Percentiles rank a stretch among this genome's conserved stretches.
Conservation (phyloP, 2,329 filamentous ascomycete species). For the Pseudonectria foliicola region DNA sequence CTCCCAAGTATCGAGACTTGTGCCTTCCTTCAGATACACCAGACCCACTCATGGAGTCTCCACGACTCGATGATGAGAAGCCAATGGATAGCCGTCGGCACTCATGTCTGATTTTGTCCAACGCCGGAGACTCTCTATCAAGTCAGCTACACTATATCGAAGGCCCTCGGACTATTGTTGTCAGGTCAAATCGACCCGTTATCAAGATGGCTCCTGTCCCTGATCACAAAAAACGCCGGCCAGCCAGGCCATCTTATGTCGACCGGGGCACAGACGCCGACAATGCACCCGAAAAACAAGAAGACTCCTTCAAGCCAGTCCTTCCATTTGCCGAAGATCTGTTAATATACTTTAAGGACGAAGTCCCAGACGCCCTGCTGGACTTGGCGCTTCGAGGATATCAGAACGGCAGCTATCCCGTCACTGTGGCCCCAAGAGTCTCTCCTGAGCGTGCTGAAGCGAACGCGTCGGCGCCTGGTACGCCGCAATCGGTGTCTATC, state of each 20-base stretch:
- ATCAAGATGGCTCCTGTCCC: constrained; percentile 25
- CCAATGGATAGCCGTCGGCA: constrained; percentile 12
- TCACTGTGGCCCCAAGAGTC: constrained; percentile 16
- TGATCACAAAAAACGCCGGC: constrained; percentile 20
- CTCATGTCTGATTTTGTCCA: constrained; percentile 21
- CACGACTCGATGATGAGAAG: constrained; percentile 5
- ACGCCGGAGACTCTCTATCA: constrained; percentile 13
- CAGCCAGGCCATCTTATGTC: constrained; percentile 25
- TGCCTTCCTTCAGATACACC: constrained; percentile 18
- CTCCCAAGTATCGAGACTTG: constrained; percentile 26
- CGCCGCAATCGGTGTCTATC: constrained; percentile 16
- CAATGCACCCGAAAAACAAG: constrained; percentile 12
- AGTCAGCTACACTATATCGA: constrained; percentile 21
- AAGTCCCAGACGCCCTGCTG: constrained; percentile 34
- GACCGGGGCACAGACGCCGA: constrained; percentile 34
- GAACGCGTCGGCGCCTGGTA: constrained; percentile 17
- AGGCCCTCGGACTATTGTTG: constrained; percentile 24
- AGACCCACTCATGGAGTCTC: constrained; percentile 13
- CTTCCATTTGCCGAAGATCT: constrained; percentile 50
- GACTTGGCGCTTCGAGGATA: constrained; percentile 42
- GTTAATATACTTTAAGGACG: constrained; percentile 46
- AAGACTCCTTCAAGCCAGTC: constrained; percentile 33
- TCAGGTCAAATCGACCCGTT: constrained; percentile 21
- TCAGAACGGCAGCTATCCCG: constrained; percentile 20
- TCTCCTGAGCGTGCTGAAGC: constrained; percentile 9